These are phyloP conservation scores for Aspergillus sp. DNA, from an alignment of 2,329 filamentous ascomycete genomes.

Conservation along the genomic window DNA sequence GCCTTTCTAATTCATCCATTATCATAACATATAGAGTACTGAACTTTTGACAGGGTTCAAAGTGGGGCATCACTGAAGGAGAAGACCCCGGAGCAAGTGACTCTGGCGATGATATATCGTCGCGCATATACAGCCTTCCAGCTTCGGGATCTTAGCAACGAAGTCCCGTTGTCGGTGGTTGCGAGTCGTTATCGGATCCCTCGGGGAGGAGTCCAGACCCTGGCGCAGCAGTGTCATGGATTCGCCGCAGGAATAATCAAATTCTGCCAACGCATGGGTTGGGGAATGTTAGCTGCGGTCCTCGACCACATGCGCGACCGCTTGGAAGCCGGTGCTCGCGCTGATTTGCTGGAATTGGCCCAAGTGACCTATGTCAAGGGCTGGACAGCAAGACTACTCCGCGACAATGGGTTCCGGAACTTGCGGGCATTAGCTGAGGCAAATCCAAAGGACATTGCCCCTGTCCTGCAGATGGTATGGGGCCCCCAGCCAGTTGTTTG, in stretches of 20 bases:
- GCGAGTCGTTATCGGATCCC: constrained; percentile 70
- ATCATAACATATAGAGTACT: neutral
- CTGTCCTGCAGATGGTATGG: constrained; percentile 68
- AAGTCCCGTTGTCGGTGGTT: constrained; percentile 68
- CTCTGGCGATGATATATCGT: constrained; percentile 63
- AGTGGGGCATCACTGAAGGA: constrained; percentile 64
- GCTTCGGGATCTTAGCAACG: constrained; percentile 76
- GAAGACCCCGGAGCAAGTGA: constrained; percentile 59
- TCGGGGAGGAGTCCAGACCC: constrained; percentile 68
- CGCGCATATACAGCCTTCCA: constrained; percentile 75
- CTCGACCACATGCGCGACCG: constrained; percentile 75
- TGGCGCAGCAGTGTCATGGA: constrained; percentile 73
- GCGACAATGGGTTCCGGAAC: constrained; percentile 73
- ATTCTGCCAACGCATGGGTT: constrained; percentile 75
- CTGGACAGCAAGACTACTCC: constrained; percentile 70
- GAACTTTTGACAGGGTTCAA: constrained; percentile 56
- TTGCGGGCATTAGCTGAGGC: constrained; percentile 69
- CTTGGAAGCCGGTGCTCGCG: constrained; percentile 68
- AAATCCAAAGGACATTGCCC: constrained; percentile 65
- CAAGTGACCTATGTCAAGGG: constrained; percentile 76
- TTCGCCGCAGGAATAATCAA: constrained; percentile 79
- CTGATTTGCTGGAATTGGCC: constrained; percentile 69
- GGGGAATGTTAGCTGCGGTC: constrained; percentile 70
- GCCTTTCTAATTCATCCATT: neutral
- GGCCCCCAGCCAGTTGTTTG: neutral